A percentile compares a stretch with the other conserved stretches of the same genome.
These are phyloP conservation scores for Sclerotinia borealis DNA, from an alignment of 2,329 filamentous ascomycete genomes.

Conservation along the genomic window DNA sequence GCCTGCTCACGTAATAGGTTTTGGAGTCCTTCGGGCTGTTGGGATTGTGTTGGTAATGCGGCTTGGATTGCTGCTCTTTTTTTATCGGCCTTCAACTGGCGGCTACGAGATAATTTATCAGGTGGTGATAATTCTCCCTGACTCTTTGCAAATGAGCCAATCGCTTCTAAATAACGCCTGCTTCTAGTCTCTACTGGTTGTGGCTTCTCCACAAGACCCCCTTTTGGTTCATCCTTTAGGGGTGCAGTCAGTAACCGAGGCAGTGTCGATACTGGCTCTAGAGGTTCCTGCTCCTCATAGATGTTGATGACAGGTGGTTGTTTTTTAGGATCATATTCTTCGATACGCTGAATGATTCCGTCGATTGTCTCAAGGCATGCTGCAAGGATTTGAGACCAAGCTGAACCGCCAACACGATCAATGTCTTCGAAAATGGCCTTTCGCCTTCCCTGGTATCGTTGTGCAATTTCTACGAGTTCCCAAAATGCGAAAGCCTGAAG, in stretches of 20 bases:
- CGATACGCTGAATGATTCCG: constrained; percentile 62
- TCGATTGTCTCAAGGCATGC: constrained; percentile 65
- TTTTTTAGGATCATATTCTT: constrained; percentile 40
- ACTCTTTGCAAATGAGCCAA: constrained; percentile 27
- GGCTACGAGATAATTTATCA: constrained; percentile 10
- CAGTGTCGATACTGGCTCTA: constrained; percentile 17
- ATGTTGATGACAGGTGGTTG: constrained; percentile 30
- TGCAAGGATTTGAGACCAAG: constrained; percentile 72
- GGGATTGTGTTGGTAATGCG: neutral
- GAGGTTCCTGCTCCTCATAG: constrained; percentile 25
- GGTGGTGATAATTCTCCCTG: constrained; percentile 26
- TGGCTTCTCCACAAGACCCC: constrained; percentile 26
- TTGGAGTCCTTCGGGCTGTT: neutral
- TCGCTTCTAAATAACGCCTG: constrained; percentile 17
- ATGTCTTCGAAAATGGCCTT: constrained; percentile 83
- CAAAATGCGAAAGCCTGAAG: constrained; percentile 77
- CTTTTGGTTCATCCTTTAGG: constrained; percentile 22
- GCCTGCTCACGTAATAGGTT: constrained; percentile 3
- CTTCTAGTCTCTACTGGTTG: constrained; percentile 18
- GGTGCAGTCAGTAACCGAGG: constrained; percentile 26
- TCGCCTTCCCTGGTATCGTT: constrained; percentile 63
- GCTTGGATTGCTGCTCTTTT: neutral
- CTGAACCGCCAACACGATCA: constrained; percentile 70
- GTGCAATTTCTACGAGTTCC: constrained; percentile 78
- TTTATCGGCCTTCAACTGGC: neutral